Percentiles rank a stretch among this genome's conserved stretches.
phyloP scores from a whole-genome alignment of 1,139 yeast genomes.

The Blastobotrys arbuscula region DNA sequence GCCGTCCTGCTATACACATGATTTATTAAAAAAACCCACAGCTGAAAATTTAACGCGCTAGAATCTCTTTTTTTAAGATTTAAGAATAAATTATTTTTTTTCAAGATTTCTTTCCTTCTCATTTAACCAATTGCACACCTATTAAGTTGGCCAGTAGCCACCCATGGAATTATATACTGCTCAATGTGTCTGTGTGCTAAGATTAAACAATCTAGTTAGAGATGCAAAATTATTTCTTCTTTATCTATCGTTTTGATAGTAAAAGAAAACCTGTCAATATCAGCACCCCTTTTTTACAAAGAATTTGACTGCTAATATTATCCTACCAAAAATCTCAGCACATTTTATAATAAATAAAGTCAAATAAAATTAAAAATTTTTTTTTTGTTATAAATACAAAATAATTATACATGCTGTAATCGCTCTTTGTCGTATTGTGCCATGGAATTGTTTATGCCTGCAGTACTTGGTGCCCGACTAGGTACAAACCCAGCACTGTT shows the following conservation, averaged over 20 bases:
- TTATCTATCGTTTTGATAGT: conserved; percentile 4
- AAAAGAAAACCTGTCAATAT: no score
- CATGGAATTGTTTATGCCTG: not conserved
- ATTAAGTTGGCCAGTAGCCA: conserved; percentile 8
- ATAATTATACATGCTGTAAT: not conserved
- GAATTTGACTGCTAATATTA: not conserved
- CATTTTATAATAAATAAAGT: not conserved
- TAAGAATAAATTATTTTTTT: no score
- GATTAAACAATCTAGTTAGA: not conserved
- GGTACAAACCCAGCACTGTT: conserved; percentile 13
- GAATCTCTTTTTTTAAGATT: no score
- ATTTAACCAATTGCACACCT: conserved; percentile 9
- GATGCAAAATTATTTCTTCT: not conserved
- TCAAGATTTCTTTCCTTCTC: no score
- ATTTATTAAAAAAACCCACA: no score
- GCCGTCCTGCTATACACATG: no score
- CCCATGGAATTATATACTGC: not conserved
- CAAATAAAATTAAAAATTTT: not conserved
- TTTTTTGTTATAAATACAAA: not conserved
- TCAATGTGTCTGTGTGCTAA: conserved; percentile 14
- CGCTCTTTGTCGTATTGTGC: conserved; percentile 9
- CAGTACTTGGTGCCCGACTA: conserved; percentile 3
- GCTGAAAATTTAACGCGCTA: no score
- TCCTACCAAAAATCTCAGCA: not conserved
- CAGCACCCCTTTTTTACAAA: not conserved